phyloP scores from a whole-genome alignment of 805 yeast genomes.

The Saccharomycopsis babjevae region DNA sequence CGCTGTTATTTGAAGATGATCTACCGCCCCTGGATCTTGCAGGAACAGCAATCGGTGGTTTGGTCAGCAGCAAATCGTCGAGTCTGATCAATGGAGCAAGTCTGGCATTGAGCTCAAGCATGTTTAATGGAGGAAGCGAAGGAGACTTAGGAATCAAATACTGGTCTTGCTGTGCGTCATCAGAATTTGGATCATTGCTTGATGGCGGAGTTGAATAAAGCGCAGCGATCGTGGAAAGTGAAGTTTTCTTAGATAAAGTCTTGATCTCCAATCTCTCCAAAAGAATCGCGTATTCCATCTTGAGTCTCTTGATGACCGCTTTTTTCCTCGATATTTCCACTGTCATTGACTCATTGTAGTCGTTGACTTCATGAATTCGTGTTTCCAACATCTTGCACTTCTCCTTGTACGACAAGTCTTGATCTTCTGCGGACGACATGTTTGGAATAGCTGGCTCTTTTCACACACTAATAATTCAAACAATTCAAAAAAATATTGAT shows the following conservation, averaged over 20 bases:
- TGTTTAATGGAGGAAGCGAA: neutral
- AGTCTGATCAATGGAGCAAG: neutral
- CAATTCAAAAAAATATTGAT: no score
- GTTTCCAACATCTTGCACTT: conserved; percentile 65
- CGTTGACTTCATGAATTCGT: conserved; percentile 63
- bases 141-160: neutral
- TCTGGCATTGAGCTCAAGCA: neutral
- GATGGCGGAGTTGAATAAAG: neutral
- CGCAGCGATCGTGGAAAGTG: neutral
- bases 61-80: neutral
- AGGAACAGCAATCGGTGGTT: neutral
- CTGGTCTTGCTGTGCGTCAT: neutral
- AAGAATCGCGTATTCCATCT: conserved; percentile 74
- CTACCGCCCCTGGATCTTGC: neutral
- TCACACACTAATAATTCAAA: neutral
- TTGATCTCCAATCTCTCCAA: conserved; percentile 64
- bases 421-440: neutral
- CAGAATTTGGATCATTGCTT: neutral
- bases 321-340: conserved; percentile 71
- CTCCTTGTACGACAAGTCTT: conserved; percentile 34
- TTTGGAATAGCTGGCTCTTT: neutral
- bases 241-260: conserved; percentile 2
- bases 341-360: conserved; percentile 64
- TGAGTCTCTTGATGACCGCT: conserved; percentile 61
- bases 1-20: neutral